Conservation (phyloP, 2,329 filamentous ascomycete genomes). For the Aspergillus fumigatus region DNA sequence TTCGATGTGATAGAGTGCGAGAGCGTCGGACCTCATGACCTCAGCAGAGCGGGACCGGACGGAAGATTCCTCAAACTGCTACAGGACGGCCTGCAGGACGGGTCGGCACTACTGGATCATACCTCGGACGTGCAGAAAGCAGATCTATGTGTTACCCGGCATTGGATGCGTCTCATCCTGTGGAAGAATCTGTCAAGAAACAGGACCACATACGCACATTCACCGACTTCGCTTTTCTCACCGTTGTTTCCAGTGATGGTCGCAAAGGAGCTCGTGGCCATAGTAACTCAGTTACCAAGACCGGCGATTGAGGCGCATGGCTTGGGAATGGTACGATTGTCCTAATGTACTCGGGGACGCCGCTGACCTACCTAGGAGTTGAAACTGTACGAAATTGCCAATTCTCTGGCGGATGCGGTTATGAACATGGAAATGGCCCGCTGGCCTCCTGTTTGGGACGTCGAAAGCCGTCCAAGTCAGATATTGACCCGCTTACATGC, state of each 20-base stretch:
- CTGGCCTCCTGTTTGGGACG: slow-evolving; percentile 8
- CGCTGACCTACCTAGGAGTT: slow-evolving; percentile 19
- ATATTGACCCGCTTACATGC: slow-evolving; percentile 19
- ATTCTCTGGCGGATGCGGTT: slow-evolving; percentile 22
- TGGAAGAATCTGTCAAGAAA: slow-evolving; percentile 41
- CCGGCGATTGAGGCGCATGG: slow-evolving; percentile 49
- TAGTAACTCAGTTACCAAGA: slow-evolving; percentile 43
- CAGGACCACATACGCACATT: slow-evolving; percentile 20
- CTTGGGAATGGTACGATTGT: slow-evolving; percentile 33
- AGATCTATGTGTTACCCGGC: slow-evolving; percentile 47
- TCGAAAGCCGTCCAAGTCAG: slow-evolving; percentile 18
- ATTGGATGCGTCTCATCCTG: slow-evolving; percentile 50
- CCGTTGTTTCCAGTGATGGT: slow-evolving; percentile 37
- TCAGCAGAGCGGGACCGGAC: slow-evolving; percentile 24
- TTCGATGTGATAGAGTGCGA: slow-evolving; percentile 44
- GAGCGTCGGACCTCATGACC: slow-evolving; percentile 3
- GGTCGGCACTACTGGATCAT: slow-evolving; percentile 34
- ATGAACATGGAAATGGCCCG: slow-evolving; percentile 15
- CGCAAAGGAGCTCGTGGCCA: slow-evolving; percentile 43
- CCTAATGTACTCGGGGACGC: not conserved
- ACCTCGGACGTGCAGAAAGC: slow-evolving; percentile 49
- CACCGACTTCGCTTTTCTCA: slow-evolving; percentile 4
- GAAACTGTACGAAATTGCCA: slow-evolving; percentile 24
- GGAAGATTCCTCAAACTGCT: slow-evolving; percentile 23
- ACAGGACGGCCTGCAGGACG: slow-evolving; percentile 43